These are phyloP conservation scores for Phaeosphaeria sp. DNA, from an alignment of 2,329 filamentous ascomycete species.

Conservation along the genomic window DNA sequence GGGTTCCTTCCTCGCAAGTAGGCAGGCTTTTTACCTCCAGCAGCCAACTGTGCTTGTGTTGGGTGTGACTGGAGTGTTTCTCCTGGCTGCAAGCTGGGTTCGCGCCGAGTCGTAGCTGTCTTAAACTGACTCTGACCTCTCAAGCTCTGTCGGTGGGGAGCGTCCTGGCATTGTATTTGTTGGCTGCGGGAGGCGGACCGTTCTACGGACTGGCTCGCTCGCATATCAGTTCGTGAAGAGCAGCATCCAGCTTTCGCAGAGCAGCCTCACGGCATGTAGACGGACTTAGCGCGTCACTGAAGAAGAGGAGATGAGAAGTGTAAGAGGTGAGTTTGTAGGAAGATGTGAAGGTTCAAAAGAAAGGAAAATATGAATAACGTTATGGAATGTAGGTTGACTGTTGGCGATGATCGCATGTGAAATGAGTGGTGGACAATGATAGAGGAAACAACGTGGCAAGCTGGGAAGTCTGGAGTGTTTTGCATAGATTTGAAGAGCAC, in stretches of 20 bases:
- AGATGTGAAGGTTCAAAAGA: not conserved
- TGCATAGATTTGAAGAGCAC: constrained; percentile 32
- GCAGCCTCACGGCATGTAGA: not conserved
- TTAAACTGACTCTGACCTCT: constrained; percentile 3
- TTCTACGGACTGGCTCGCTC: not conserved
- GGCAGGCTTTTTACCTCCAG: constrained; percentile 28
- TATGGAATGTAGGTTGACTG: constrained; percentile 19
- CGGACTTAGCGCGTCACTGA: not conserved
- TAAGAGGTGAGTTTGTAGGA: not conserved
- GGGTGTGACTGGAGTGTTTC: constrained; percentile 12
- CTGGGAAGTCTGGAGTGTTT: constrained; percentile 27
- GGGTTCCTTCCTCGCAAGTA: constrained; percentile 43
- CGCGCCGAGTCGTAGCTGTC: constrained; percentile 8
- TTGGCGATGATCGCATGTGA: constrained; percentile 27
- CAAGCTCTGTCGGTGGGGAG: not conserved
- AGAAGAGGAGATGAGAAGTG: not conserved
- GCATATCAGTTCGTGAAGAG: not conserved
- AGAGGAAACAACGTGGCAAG: constrained; percentile 8
- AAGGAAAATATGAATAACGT: constrained; percentile 13
- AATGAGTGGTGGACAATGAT: constrained; percentile 5
- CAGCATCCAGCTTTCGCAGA: not conserved
- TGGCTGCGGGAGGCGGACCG: not conserved
- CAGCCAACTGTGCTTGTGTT: constrained; percentile 6
- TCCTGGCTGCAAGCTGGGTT: constrained; percentile 9
- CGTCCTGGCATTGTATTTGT: not conserved